Base-by-base conservation (phyloP, 306 rosid species). In the Fragaria ananassa region DNA sequence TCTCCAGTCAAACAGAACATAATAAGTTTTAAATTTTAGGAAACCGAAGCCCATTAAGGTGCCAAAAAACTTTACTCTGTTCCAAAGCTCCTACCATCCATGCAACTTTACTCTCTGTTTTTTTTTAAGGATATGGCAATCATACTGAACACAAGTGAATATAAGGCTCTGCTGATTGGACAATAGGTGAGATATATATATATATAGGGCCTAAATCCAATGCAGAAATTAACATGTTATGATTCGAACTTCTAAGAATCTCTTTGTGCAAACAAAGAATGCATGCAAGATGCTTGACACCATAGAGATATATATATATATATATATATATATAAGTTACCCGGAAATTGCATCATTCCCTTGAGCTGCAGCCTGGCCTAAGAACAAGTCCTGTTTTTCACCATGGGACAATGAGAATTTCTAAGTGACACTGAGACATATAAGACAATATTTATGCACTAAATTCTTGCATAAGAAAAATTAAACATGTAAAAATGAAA, bases 351-450 rank as follows among this genome's bases (percentile, higher is more conserved):
- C 87, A 75, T 81, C 89, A 78, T 82, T 86, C 72, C 80, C 89
- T 74, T 80, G 76, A 70, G 90, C 70, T 73, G 88, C 81, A 78
- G 83, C 87, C 84, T 89, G 89, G 79, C 85, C 88, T 66, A 80
- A 68, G 76, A 91, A 85, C 81, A 93, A 72, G 56, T 89, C 99
- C 99, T 96, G 91, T 79, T 83, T 70, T 42, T 39, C 74, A 76
- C 75, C 42, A 68, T 23, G 61, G 46, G 29, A 63, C 51, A 82
- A 74, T 61, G 29, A 12, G 63, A 71, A 68, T 65, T 74, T 70
- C 13, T 37, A 74, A 80, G 77, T 27, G 68, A 23, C 68, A 29
- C 4, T 21, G 0, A 63, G 23, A 51, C 13, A 37, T 21, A 14
- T 25, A 37, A 18, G 75, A 35, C 8, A 41, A 54, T 18, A 53